These are phyloP conservation scores for Aspergillus luchuensis DNA, from an alignment of 2,329 filamentous ascomycete species.

Conservation along the genomic window DNA sequence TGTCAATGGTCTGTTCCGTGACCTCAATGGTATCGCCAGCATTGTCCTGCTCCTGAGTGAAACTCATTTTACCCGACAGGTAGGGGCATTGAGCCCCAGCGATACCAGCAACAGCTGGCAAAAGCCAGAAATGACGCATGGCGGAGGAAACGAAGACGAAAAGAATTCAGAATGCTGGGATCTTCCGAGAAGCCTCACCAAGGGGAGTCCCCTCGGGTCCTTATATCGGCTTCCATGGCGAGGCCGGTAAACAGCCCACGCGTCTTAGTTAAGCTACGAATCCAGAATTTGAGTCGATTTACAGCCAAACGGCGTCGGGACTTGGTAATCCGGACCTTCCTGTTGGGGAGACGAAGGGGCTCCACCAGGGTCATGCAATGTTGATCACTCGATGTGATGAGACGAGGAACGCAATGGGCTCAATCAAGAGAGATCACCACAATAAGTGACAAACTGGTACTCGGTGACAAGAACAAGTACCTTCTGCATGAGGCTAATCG, in stretches of 20 bases:
- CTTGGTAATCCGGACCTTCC: neutral
- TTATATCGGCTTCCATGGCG: neutral
- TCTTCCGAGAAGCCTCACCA: too few species aligned
- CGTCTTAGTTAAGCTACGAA: conserved; percentile 5
- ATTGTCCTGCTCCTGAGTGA: conserved; percentile 4
- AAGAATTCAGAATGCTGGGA: too few species aligned
- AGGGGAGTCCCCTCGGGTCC: too few species aligned
- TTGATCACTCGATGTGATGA: neutral
- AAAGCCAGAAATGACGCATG: conserved; percentile 8
- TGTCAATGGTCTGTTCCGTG: conserved; percentile 44
- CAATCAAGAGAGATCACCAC: neutral
- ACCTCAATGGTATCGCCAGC: conserved; percentile 25
- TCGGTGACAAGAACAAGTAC: neutral
- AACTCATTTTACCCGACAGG: conserved; percentile 4
- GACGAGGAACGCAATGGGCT: neutral
- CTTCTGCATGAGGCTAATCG: neutral
- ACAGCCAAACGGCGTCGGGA: neutral
- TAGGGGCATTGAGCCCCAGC: conserved; percentile 8
- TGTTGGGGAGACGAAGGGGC: neutral
- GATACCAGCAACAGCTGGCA: conserved; percentile 3
- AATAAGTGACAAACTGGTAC: neutral
- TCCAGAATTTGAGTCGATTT: neutral
- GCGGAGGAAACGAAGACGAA: neutral
- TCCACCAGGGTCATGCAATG: conserved; percentile 5
- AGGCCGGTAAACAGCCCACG: neutral